Conservation (phyloP, 2,329 filamentous ascomycete genomes). For the Cladosporium sp. region DNA sequence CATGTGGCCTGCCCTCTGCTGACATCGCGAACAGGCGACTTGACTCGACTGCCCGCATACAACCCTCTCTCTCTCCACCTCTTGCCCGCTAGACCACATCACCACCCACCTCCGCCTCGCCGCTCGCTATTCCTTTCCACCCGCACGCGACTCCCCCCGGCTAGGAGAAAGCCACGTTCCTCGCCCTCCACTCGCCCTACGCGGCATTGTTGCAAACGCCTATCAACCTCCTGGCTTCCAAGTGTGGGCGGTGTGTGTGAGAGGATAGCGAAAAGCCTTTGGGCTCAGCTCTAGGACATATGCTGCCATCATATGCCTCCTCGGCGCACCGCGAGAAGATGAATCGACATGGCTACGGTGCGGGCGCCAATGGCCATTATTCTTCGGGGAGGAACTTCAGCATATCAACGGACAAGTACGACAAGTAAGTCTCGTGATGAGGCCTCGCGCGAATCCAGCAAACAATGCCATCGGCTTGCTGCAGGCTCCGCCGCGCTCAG, state of each 20-base stretch:
- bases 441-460: background rate
- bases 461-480: background rate
- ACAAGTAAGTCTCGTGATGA: constrained; percentile 18
- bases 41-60: background rate
- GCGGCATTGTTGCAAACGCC: background rate
- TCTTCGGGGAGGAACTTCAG: constrained; percentile 57
- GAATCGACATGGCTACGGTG: constrained; percentile 71
- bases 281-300: constrained; percentile 25
- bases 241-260: constrained; percentile 1
- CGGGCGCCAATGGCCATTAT: constrained; percentile 68
- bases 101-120: background rate
- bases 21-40: background rate
- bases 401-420: constrained; percentile 82
- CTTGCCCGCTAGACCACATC: background rate
- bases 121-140: background rate
- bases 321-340: constrained; percentile 60
- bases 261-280: background rate
- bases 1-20: background rate
- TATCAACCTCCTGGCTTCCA: constrained; percentile 6
- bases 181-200: background rate
- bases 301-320: constrained; percentile 56
- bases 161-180: constrained; percentile 7
- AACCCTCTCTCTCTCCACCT: background rate
- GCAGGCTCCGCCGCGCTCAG: constrained; percentile 1
- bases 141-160: background rate